Base-by-base conservation (phyloP, 768 basidiomycete species). In the Sutorius australiensis region DNA sequence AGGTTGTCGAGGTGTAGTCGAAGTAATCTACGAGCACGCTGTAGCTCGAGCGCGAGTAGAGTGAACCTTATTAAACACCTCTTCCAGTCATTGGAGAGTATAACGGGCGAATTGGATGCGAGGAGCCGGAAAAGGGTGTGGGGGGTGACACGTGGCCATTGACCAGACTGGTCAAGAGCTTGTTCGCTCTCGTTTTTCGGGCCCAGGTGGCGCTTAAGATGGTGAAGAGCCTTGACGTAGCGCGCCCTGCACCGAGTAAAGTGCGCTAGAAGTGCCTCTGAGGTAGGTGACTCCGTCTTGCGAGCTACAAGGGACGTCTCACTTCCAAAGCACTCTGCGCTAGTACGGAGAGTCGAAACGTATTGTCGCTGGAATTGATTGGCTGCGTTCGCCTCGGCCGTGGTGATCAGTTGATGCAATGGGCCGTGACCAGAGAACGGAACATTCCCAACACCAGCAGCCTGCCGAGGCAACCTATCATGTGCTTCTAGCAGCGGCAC, bases 61-160 rank as follows among this genome's bases (percentile, higher is more conserved):
- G 24, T 24, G 24, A 24, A 24, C 24, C 24, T 24, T 24, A 24
- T 24, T 24, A 24, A 24, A 24, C 24, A 24, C 24, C 24, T 24
- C 24, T 24, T 24, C 77, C 77, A 78, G 10, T 56, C 21, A 1
- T 48, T 19, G 2, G 65, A 37, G 19, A 71, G 45, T 6, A 2
- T 13, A 3, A 30, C 55, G 1, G 32, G n/a, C 4, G 66, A 65
- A 6, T 62, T 56, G 9, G 64, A 67, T 9, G 69, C 64, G 40
- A 77, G 61, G 8, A 38, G 55, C n/a, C 49, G 51, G 17, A 77
- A 60, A 16, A 31, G 31, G 3, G 31, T 11, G 11, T 31, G 31
- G 7, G 31, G 31, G 11, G 31, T 31, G 31, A 31, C 11, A 24
- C 24, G 24, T 24, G 24, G 24, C 24, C 24, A 24, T 24, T 24